Conservation (phyloP, 2,329 filamentous ascomycete species). For the Annulohypoxylon truncatum region DNA sequence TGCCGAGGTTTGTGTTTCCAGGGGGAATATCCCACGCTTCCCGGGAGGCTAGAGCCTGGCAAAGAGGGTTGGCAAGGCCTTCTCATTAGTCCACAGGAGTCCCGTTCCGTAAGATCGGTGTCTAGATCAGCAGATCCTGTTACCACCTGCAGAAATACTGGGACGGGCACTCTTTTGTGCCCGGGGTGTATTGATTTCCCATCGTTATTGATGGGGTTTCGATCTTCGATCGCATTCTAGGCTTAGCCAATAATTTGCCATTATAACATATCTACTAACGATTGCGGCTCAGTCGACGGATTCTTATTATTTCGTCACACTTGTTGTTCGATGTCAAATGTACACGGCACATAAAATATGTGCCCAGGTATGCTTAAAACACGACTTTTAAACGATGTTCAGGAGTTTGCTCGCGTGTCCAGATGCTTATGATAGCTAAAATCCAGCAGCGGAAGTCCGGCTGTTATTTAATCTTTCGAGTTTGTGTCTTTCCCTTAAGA, state of each 20-base stretch:
- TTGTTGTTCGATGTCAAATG: slow-evolving; percentile 25
- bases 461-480: neutral
- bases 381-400: slow-evolving; percentile 4
- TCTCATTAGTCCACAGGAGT: slow-evolving; percentile 20
- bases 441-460: slow-evolving; percentile 17
- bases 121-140: slow-evolving; percentile 39
- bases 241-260: slow-evolving; percentile 16
- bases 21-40: slow-evolving; percentile 28
- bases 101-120: slow-evolving; percentile 29
- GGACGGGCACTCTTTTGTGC: slow-evolving; percentile 10
- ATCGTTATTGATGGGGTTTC: slow-evolving; percentile 7
- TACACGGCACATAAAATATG: slow-evolving; percentile 10
- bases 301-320: slow-evolving; percentile 14
- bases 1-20: slow-evolving; percentile 20
- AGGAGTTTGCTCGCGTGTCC: neutral
- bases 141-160: slow-evolving; percentile 24
- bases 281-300: slow-evolving; percentile 25
- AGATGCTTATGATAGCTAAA: neutral
- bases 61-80: slow-evolving; percentile 18
- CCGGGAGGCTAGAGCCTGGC: slow-evolving; percentile 32
- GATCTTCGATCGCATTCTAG: slow-evolving; percentile 36
- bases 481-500: slow-evolving; percentile 11
- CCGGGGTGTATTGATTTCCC: slow-evolving; percentile 21
- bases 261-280: slow-evolving; percentile 9
- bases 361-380: neutral